Base-by-base conservation (phyloP, 331 rosid genomes). In the Ulmus americana region DNA sequence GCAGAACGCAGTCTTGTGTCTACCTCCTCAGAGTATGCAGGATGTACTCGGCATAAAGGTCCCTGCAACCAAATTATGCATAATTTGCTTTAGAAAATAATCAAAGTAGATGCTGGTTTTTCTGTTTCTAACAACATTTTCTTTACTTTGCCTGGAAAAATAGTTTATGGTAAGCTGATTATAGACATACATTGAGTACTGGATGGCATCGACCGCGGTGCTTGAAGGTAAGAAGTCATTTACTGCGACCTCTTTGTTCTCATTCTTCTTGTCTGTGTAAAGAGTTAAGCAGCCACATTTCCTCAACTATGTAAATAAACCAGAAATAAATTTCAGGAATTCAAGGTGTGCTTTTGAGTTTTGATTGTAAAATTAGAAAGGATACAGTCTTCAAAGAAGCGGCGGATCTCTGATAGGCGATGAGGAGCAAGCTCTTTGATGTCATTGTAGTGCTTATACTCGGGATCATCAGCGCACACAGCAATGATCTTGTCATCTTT, bases 381-480 rank as follows among this genome's bases (percentile, higher is more conserved):
- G 90, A 82, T 94, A 87, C 96, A 94, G 72, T 94, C 97, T 85
- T 94, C 99, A 55, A 94, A 94, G 91, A 94, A 94, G 69, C 97
- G 87, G 1, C 95, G 83, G 38, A 94, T 94, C 79, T 94, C 99
- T 4, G 84, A 68, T 50, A 94, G 90, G 73, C 99, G 99, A 68
- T 94, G 99, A 62, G 99, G 97, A 22, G 95, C 73, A 47, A 90
- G 97, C 80, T 94, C 96, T 65, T 71, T 82, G 62, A 72, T 82
- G 77, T 90, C 95, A 7, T 66, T 84, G 39, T 70, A 94, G 79
- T 94, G 99, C 71, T 79, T 94, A 47, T 80, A 94, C 72, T 90
- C 99, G 0, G 99, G 99, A 90, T 94, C 99, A 74, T 94, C 99
- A 14, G 88, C 99, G 45, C 99, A 94, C n/a, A 94, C 96, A 55